Percentiles rank a stretch among this genome's conserved stretches.
Conservation (phyloP, 2,329 filamentous ascomycete genomes). For the Xylaria multiplex region DNA sequence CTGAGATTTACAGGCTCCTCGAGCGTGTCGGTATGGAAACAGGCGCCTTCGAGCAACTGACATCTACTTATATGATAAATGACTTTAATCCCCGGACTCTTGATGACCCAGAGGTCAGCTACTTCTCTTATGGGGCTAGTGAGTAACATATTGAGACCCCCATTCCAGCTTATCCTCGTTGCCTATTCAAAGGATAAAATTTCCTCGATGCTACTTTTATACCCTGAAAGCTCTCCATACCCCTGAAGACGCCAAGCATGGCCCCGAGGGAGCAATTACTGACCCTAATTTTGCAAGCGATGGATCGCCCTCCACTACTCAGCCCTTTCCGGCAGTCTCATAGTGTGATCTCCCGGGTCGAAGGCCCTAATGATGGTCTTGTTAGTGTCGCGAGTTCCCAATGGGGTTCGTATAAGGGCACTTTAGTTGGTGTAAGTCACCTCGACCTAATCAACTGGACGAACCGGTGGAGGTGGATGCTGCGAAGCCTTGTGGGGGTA, state of each 20-base stretch:
- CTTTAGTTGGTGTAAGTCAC: constrained; percentile 69
- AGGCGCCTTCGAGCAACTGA: constrained; percentile 70
- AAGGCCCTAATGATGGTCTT: constrained; percentile 73
- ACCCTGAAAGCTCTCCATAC: background rate
- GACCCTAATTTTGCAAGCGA: constrained; percentile 40
- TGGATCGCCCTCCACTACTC: constrained; percentile 65
- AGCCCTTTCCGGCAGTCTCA: constrained; percentile 70
- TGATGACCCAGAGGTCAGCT: constrained; percentile 63
- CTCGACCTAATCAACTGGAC: constrained; percentile 76
- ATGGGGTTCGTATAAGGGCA: constrained; percentile 73
- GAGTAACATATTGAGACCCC: constrained; percentile 13
- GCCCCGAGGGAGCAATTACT: background rate
- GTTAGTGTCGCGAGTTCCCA: constrained; percentile 71
- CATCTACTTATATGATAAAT: constrained; percentile 65
- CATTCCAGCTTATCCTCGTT: background rate
- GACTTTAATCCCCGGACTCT: constrained; percentile 68
- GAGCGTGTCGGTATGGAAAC: constrained; percentile 65
- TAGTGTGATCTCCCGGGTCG: constrained; percentile 58
- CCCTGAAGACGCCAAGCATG: background rate
- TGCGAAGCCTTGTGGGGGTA: constrained; percentile 64
- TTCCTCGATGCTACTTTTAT: background rate
- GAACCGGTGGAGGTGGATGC: constrained; percentile 66
- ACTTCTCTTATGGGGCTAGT: constrained; percentile 71
- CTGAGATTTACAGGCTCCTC: constrained; percentile 63
- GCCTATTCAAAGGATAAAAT: background rate